These are phyloP conservation scores for Kazachstania taianensis DNA, from an alignment of 805 yeast genomes.

Conservation along the genomic window DNA sequence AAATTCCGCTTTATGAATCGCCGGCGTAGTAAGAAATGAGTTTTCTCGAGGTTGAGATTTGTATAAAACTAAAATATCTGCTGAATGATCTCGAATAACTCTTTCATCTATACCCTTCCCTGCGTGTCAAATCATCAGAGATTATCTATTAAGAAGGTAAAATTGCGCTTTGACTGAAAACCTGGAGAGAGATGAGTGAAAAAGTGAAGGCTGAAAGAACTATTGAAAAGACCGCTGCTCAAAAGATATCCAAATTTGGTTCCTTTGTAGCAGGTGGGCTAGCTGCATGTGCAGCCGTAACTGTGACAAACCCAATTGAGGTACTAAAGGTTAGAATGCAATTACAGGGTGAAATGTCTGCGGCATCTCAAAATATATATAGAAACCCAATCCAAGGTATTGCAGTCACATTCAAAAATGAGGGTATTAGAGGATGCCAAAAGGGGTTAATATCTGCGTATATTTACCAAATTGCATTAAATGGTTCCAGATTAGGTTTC, in stretches of 20 bases:
- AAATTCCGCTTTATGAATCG: no score
- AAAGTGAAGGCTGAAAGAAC: slow-evolving; percentile 5
- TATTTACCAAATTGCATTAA: slow-evolving; percentile 78
- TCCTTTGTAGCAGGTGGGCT: slow-evolving; percentile 85
- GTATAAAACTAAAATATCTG: no score
- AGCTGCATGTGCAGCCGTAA: slow-evolving; percentile 97
- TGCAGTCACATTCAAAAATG: slow-evolving; percentile 57
- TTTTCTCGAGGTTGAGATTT: no score
- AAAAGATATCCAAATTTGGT: slow-evolving; percentile 53
- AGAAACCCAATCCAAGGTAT: slow-evolving; percentile 83
- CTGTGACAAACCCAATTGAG: slow-evolving; percentile 93
- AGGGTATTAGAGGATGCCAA: slow-evolving; percentile 82
- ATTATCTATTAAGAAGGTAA: no score
- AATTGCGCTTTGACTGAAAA: no score
- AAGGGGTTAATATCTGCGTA: slow-evolving; percentile 87
- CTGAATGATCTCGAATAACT: no score
- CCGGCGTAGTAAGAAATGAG: no score
- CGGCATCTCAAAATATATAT: slow-evolving; percentile 46
- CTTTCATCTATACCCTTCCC: no score
- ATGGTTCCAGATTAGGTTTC: slow-evolving; percentile 89
- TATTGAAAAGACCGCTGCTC: slow-evolving; percentile 39
- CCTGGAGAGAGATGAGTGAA: no score
- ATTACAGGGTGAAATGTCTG: slow-evolving; percentile 81
- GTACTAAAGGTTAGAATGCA: slow-evolving; percentile 94
- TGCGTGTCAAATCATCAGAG: no score